Percentiles rank a stretch among this genome's conserved stretches.
Conservation (phyloP, 164 flowering plant genomes). For the Aristolochia contorta region DNA sequence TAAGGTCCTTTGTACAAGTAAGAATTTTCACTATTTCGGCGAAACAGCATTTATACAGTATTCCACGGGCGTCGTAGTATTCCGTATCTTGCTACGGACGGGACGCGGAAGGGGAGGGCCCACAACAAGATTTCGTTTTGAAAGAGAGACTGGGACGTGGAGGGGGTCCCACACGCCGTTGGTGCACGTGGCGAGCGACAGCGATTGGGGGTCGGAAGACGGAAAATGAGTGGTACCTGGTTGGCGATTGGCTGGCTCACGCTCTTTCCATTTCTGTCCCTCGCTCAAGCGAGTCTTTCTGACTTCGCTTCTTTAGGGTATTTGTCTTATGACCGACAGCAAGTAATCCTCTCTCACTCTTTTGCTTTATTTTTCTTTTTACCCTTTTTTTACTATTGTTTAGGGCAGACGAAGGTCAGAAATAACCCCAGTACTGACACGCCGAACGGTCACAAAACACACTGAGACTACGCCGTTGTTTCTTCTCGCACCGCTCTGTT, state of each 20-base stretch:
- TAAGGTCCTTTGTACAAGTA: too few relatives aligned
- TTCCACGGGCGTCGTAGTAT: too few relatives aligned
- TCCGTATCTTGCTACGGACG: too few relatives aligned
- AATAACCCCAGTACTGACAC: too few relatives aligned
- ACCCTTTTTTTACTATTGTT: too few relatives aligned
- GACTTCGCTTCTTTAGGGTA: too few relatives aligned
- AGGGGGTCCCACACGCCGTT: background rate
- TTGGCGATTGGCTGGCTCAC: background rate
- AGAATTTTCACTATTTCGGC: too few relatives aligned
- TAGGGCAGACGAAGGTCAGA: too few relatives aligned
- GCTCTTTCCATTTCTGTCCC: background rate
- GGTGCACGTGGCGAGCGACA: background rate
- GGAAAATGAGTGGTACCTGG: background rate
- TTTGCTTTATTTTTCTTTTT: too few relatives aligned
- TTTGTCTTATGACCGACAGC: background rate
- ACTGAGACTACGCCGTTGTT: background rate
- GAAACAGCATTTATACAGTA: too few relatives aligned
- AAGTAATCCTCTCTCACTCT: too few relatives aligned
- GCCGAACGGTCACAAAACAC: background rate
- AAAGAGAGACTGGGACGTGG: background rate
- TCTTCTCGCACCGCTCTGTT: background rate
- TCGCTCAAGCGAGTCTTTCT: background rate
- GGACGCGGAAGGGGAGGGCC: too few relatives aligned
- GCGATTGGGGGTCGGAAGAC: background rate
- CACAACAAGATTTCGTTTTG: background rate